Percentiles rank a stretch among this genome's conserved stretches.
These are phyloP conservation scores for Fraxinus ornus DNA, from an alignment of 305 asterid species.

Conservation along the genomic window DNA sequence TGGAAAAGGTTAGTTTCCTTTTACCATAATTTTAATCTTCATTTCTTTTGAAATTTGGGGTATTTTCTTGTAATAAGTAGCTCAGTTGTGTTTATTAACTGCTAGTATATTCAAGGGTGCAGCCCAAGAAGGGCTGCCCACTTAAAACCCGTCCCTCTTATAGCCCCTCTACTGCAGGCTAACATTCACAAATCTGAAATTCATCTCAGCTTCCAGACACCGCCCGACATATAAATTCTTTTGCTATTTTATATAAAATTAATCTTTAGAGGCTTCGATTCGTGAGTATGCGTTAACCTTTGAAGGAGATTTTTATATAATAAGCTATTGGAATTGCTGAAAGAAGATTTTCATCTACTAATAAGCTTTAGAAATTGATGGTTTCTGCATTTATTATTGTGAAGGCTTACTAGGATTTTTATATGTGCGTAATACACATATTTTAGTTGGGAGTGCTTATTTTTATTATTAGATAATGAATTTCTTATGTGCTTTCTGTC, in stretches of 20 bases:
- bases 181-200: neutral
- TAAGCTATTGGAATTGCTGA: neutral
- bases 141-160: neutral
- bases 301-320: neutral
- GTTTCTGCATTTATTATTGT: neutral
- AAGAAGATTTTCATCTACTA: neutral
- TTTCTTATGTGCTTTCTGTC: neutral
- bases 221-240: neutral
- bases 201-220: neutral
- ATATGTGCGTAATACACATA: neutral
- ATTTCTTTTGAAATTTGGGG: neutral
- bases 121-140: neutral
- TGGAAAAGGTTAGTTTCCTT: constrained; percentile 70
- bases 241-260: neutral
- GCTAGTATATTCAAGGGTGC: neutral
- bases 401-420: neutral
- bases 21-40: constrained; percentile 5
- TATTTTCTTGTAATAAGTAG: neutral
- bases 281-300: neutral
- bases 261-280: neutral
- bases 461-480: neutral
- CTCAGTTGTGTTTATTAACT: neutral
- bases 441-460: neutral
- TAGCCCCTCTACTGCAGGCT: neutral
- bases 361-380: neutral